phyloP scores from a whole-genome alignment of 2,329 filamentous ascomycete genomes.

The Hymenoscyphus fraxineus region DNA sequence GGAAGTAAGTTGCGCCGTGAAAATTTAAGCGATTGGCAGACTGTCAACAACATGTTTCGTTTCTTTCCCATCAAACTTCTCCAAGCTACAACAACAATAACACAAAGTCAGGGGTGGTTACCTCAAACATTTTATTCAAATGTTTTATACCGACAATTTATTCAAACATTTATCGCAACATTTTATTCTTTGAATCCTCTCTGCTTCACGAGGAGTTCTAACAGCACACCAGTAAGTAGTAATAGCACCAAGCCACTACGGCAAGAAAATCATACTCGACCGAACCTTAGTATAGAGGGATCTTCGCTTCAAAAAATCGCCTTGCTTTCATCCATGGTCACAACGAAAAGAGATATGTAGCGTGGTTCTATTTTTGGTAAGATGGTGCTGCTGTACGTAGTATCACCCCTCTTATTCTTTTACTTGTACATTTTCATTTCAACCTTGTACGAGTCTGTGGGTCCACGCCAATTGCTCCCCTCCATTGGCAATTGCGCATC shows the following conservation, averaged over 20 bases:
- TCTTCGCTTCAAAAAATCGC: background rate
- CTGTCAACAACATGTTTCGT: background rate
- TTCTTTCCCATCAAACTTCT: background rate
- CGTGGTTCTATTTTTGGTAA: slow-evolving; percentile 3
- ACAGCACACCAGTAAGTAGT: background rate
- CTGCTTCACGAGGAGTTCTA: background rate
- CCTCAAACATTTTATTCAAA: too few relatives aligned
- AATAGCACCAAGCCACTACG: background rate
- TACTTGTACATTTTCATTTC: background rate
- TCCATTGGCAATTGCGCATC: background rate
- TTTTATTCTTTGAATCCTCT: too few relatives aligned
- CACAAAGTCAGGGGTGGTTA: background rate
- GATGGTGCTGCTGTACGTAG: background rate
- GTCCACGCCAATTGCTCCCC: background rate
- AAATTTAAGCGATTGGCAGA: background rate
- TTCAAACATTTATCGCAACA: background rate
- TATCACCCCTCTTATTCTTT: background rate
- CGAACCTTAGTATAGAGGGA: background rate
- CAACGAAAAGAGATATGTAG: background rate
- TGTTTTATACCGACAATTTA: background rate
- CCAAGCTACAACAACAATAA: background rate
- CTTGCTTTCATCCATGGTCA: background rate
- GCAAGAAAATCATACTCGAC: background rate
- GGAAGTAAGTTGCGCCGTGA: background rate
- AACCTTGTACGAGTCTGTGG: background rate